Evolutionary conservation across 164 flowering plant genomes (phyloP).

Genomic region (Umbilicus rupestris): DNA sequence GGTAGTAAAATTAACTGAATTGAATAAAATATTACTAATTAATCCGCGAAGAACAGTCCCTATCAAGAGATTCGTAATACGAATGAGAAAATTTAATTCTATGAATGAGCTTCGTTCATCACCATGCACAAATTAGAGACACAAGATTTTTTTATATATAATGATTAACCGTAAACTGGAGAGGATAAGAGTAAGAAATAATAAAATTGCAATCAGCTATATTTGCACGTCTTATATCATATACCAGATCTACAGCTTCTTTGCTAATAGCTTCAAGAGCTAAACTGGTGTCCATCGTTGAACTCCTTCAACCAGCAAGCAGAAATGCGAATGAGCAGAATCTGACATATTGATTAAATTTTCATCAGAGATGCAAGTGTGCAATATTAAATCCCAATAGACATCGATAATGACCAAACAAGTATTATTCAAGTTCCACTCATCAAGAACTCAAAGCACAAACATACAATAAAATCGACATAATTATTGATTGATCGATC

Average conservation of each 20-base stretch:
- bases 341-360: not conserved
- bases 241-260: constrained; percentile 64
- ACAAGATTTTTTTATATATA: not conserved
- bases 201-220: not conserved
- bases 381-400: not conserved
- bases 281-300: constrained; percentile 30
- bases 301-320: constrained; percentile 9
- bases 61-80: no score
- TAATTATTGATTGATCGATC: not conserved
- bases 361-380: not conserved
- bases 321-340: not conserved
- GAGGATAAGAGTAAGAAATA: not conserved
- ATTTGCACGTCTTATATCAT: not conserved
- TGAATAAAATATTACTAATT: no score
- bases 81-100: no score
- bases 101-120: no score
- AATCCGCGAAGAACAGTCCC: no score
- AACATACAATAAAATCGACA: not conserved
- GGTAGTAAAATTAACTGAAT: no score
- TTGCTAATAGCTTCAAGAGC: constrained; percentile 38
- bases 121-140: not conserved
- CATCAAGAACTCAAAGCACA: not conserved
- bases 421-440: not conserved
- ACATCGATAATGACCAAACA: not conserved
- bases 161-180: not conserved